Base-by-base conservation (phyloP, 129 eudicot genomes). In the Artemisia annua region DNA sequence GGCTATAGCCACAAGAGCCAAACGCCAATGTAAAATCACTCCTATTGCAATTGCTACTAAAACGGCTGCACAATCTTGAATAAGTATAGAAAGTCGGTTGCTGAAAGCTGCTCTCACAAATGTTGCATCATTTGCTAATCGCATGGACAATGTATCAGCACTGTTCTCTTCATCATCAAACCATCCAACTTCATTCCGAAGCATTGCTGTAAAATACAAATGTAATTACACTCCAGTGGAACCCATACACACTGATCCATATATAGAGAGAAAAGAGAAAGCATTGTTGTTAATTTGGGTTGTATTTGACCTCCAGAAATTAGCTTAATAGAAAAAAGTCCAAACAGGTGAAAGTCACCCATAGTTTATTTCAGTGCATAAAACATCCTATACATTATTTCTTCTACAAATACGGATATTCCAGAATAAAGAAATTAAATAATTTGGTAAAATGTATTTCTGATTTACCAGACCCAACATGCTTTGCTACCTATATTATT, bases 171-270 rank as follows among this genome's bases (percentile, higher is more conserved):
- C 98, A n/a, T 86, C 96, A 78, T 93, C 98, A 81, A 93, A 93
- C 98, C 98, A 93, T 83, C 98, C 98, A 75, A 87, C 97, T 90
- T 93, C 98, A 81, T 93, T 93, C 30, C 93, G 88, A 75, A 93
- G 91, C 96, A 93, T 93, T 69, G 98, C 98, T 93, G 88, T 57
- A 55, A 60, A 54, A 46, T 67, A 50, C 15, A 52, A 70, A 55
- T 8, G 20, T 74, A 46, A 77, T 13, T 51, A 56, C 19, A 67
- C 22, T 20, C 22, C 22, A 20, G 22, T 20, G 22, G 22, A 20
- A 20, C 22, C 22, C 22, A 20, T 20, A 20, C 22, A 20, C 22
- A 1, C 3, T 51, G 53, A 70, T 64, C 46, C 57, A 73, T 28
- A 48, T 3, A 68, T 26, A 39, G 64, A 7, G 14, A 77, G 75